A percentile compares a stretch with the other conserved stretches of the same genome.
phyloP scores from a whole-genome alignment of 2,329 filamentous ascomycete species.

The Fusarium nematophilum region DNA sequence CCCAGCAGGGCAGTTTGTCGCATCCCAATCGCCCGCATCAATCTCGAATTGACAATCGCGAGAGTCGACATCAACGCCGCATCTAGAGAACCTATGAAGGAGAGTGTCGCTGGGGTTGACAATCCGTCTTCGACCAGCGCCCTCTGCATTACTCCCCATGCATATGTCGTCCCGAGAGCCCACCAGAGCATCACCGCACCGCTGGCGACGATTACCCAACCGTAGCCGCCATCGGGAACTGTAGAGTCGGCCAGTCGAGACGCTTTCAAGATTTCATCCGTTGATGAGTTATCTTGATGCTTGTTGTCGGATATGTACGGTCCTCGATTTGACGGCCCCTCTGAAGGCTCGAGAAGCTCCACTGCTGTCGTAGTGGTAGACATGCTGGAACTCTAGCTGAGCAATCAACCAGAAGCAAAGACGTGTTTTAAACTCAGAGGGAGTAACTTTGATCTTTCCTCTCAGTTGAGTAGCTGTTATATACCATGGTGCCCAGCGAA shows the following conservation, averaged over 20 bases:
- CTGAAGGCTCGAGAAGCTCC: slow-evolving; percentile 12
- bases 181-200: slow-evolving; percentile 66
- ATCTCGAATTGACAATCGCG: slow-evolving; percentile 63
- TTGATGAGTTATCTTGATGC: background rate
- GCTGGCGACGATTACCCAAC: slow-evolving; percentile 64
- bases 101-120: slow-evolving; percentile 62
- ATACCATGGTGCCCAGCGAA: too few relatives aligned
- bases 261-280: slow-evolving; percentile 50
- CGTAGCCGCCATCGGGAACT: slow-evolving; percentile 66
- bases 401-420: too few relatives aligned
- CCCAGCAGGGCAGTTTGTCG: slow-evolving; percentile 60
- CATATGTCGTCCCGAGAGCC: slow-evolving; percentile 66
- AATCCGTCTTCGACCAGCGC: slow-evolving; percentile 63
- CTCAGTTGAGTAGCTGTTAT: too few relatives aligned
- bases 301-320: background rate
- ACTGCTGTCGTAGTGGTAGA: slow-evolving; percentile 14
- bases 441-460: too few relatives aligned
- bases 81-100: slow-evolving; percentile 68
- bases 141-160: slow-evolving; percentile 71
- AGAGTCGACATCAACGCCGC: slow-evolving; percentile 62
- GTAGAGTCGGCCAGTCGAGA: slow-evolving; percentile 58
- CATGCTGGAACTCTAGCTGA: background rate
- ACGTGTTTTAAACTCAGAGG: too few relatives aligned
- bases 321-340: slow-evolving; percentile 5
- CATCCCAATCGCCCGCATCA: slow-evolving; percentile 62